phyloP scores from a whole-genome alignment of 306 rosid species.

The Acacia acuminata region DNA sequence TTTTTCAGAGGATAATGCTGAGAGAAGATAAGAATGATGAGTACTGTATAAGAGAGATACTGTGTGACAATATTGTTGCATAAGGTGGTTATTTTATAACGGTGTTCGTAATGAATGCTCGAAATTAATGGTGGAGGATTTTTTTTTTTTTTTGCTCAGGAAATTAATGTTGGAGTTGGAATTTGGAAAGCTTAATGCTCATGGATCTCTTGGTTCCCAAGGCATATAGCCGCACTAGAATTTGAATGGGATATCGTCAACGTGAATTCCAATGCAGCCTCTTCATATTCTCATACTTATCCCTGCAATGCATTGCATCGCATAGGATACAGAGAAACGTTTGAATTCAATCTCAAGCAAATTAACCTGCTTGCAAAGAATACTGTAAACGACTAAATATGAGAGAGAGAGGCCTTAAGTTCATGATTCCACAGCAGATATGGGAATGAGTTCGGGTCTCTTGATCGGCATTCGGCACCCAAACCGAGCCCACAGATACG shows the following conservation, averaged over 20 bases:
- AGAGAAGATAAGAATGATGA: background rate
- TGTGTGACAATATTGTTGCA: background rate
- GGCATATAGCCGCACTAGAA: background rate
- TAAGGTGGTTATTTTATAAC: background rate
- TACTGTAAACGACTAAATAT: too few species aligned
- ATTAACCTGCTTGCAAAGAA: too few species aligned
- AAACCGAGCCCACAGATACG: too few species aligned
- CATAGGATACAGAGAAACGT: background rate
- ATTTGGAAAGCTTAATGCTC: background rate
- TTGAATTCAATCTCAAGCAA: too few species aligned
- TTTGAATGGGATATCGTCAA: background rate
- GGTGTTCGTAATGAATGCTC: background rate
- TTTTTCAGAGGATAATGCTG: background rate
- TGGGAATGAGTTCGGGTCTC: too few species aligned
- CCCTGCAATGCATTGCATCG: background rate
- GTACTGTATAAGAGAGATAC: background rate
- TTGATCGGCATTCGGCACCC: too few species aligned
- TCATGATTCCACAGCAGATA: too few species aligned
- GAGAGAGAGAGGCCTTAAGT: too few species aligned
- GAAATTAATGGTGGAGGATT: too few species aligned
- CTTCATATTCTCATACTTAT: background rate
- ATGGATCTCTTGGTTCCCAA: background rate
- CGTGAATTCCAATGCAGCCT: background rate
- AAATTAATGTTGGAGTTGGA: background rate
- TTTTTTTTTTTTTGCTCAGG: too few species aligned